A percentile compares a stretch with the other conserved stretches of the same genome.
Evolutionary conservation across 805 yeast genomes (phyloP).

Genomic region (Cyberlindnera japonica): DNA sequence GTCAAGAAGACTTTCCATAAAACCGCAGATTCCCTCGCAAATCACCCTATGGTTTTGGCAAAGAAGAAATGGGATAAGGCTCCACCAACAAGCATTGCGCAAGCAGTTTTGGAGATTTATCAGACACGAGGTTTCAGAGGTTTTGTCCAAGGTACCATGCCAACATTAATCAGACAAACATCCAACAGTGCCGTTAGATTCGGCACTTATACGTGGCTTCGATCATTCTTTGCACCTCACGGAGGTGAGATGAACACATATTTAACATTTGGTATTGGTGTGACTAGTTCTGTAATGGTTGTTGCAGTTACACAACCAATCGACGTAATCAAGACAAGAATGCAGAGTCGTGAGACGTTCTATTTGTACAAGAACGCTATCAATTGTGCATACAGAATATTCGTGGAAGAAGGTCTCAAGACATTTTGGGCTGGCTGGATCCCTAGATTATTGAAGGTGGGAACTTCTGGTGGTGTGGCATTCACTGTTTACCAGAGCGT

Average conservation of each 20-base stretch:
- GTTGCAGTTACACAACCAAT: slow-evolving; percentile 82
- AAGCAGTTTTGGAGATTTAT: slow-evolving; percentile 64
- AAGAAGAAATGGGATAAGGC: slow-evolving; percentile 38
- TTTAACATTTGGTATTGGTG: slow-evolving; percentile 43
- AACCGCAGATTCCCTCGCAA: slow-evolving; percentile 16
- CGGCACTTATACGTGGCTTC: slow-evolving; percentile 73
- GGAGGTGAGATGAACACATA: slow-evolving; percentile 34
- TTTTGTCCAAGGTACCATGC: slow-evolving; percentile 74
- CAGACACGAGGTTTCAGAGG: slow-evolving; percentile 69
- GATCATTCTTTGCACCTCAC: slow-evolving; percentile 63
- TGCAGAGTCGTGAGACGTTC: slow-evolving; percentile 74
- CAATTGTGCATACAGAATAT: slow-evolving; percentile 48
- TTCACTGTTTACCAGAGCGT: slow-evolving; percentile 58
- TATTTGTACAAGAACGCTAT: slow-evolving; percentile 56
- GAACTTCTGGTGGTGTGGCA: slow-evolving; percentile 67
- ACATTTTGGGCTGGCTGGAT: slow-evolving; percentile 56
- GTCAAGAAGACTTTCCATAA: slow-evolving; percentile 31
- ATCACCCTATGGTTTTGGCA: slow-evolving; percentile 30
- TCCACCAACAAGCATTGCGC: slow-evolving; percentile 52
- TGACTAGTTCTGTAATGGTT: slow-evolving; percentile 67
- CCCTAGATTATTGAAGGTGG: slow-evolving; percentile 68
- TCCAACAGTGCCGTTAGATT: slow-evolving; percentile 79
- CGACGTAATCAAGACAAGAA: slow-evolving; percentile 81
- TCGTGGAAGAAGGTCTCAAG: slow-evolving; percentile 42
- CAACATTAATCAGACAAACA: slow-evolving; percentile 80